Evolutionary conservation across 2,329 filamentous ascomycete genomes (phyloP).

Genomic region (Xylariales sp.): DNA sequence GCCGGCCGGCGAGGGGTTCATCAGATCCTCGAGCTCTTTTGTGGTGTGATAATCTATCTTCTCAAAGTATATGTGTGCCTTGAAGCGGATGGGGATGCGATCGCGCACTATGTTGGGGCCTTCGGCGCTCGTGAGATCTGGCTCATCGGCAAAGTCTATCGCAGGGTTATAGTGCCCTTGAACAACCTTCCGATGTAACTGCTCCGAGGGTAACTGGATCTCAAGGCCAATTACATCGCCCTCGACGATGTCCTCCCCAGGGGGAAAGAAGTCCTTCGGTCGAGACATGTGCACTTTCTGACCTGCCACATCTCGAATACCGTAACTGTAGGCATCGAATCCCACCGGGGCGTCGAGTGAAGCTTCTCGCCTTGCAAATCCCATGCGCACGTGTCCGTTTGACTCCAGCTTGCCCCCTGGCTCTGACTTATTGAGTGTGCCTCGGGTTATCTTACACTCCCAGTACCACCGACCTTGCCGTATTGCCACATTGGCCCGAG

Average conservation of each 20-base stretch:
- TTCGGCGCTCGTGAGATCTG: constrained; percentile 49
- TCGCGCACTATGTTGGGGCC: constrained; percentile 85
- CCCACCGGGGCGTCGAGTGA: constrained; percentile 80
- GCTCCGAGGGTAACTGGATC: constrained; percentile 77
- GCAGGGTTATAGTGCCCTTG: constrained; percentile 83
- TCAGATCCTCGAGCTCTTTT: constrained; percentile 82
- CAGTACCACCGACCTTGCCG: constrained; percentile 90
- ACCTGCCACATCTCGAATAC: constrained; percentile 81
- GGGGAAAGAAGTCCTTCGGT: constrained; percentile 82
- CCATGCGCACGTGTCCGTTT: constrained; percentile 71
- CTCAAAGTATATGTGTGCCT: constrained; percentile 90
- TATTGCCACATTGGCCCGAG: constrained; percentile 83
- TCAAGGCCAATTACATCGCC: constrained; percentile 94
- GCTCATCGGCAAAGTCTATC: constrained; percentile 63
- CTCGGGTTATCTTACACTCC: constrained; percentile 84
- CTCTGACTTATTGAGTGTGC: constrained; percentile 50
- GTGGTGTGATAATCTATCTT: constrained; percentile 83
- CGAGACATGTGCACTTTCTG: constrained; percentile 92
- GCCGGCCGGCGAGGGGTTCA: constrained; percentile 60
- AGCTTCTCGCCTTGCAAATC: constrained; percentile 78
- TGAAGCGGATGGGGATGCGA: constrained; percentile 90
- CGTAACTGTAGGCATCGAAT: constrained; percentile 91
- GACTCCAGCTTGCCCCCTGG: constrained; percentile 42
- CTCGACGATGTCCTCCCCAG: constrained; percentile 74
- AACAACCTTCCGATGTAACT: constrained; percentile 83